A percentile compares a stretch with the other conserved stretches of the same genome.
phyloP scores from a whole-genome alignment of 768 basidiomycete genomes.

The Austroboletus eburneus region DNA sequence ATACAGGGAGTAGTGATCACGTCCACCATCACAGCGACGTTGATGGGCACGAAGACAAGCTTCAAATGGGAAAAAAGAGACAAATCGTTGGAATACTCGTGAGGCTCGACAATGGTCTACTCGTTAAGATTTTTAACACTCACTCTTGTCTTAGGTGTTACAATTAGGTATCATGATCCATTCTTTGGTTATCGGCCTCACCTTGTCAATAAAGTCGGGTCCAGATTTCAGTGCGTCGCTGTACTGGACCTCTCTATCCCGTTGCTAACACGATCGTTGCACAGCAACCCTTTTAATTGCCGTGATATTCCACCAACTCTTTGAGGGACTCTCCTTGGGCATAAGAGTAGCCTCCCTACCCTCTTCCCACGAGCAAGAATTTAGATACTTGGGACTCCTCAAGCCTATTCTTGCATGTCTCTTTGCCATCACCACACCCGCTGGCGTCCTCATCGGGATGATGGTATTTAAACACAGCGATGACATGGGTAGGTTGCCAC shows the following conservation, averaged over 20 bases:
- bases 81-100: constrained; percentile 77
- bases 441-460: constrained; percentile 62
- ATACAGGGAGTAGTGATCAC: constrained; percentile 1
- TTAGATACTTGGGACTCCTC: constrained; percentile 32
- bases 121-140: background rate
- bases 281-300: constrained; percentile 70
- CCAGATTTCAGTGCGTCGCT: constrained; percentile 61
- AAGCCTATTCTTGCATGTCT: constrained; percentile 53
- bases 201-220: constrained; percentile 65
- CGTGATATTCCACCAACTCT: constrained; percentile 78
- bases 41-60: constrained; percentile 16
- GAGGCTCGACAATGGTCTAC: background rate
- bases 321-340: constrained; percentile 80
- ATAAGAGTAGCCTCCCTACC: constrained; percentile 74
- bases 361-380: constrained; percentile 26
- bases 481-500: constrained; percentile 21
- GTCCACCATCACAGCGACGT: background rate
- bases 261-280: background rate
- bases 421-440: constrained; percentile 73
- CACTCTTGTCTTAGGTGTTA: constrained; percentile 50
- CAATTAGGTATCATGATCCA: constrained; percentile 86
- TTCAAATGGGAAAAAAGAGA: constrained; percentile 47
- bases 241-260: background rate
- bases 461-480: constrained; percentile 37
- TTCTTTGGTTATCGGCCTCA: constrained; percentile 76